Percentiles rank a stretch among this genome's conserved stretches.
Evolutionary conservation across 768 basidiomycete species (phyloP).

Genomic region (Suillus subluteus): DNA sequence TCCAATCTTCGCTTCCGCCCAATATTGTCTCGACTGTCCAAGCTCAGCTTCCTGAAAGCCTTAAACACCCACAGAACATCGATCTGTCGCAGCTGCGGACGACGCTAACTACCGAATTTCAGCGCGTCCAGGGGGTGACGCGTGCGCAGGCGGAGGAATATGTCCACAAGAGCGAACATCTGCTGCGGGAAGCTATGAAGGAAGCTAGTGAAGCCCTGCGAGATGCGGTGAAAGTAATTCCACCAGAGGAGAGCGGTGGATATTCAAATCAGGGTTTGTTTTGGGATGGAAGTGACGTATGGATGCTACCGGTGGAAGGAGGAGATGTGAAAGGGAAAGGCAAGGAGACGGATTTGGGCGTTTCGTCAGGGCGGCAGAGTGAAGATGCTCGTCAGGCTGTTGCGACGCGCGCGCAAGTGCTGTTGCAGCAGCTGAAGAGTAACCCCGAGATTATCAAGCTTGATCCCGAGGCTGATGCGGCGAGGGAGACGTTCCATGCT

Average conservation of each 20-base stretch:
- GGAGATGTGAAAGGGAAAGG: conserved; percentile 39
- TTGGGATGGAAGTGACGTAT: conserved; percentile 90
- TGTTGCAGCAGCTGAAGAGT: conserved; percentile 72
- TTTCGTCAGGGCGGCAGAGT: conserved; percentile 32
- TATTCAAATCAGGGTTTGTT: conserved; percentile 44
- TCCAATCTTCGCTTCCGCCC: conserved; percentile 77
- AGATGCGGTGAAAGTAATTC: conserved; percentile 92
- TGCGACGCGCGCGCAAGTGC: conserved; percentile 74
- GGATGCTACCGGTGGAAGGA: conserved; percentile 62
- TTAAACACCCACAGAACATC: conserved; percentile 63
- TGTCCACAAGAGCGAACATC: conserved; percentile 69
- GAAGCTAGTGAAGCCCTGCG: conserved; percentile 82
- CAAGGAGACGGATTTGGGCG: conserved; percentile 33
- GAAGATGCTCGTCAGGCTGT: conserved; percentile 56
- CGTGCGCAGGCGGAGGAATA: conserved; percentile 85
- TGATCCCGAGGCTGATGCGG: conserved; percentile 72
- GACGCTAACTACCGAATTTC: conserved; percentile 66
- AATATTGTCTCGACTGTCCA: conserved; percentile 72
- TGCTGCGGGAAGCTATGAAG: conserved; percentile 70
- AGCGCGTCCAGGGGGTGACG: conserved; percentile 75
- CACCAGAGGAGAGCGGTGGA: conserved; percentile 61
- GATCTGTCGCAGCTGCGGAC: conserved; percentile 72
- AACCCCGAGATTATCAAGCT: conserved; percentile 77
- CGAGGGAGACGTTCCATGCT: conserved; percentile 53
- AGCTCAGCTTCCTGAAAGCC: conserved; percentile 65